phyloP scores from a whole-genome alignment of 1,284 basidiomycete species.

The Puccinia horiana region DNA sequence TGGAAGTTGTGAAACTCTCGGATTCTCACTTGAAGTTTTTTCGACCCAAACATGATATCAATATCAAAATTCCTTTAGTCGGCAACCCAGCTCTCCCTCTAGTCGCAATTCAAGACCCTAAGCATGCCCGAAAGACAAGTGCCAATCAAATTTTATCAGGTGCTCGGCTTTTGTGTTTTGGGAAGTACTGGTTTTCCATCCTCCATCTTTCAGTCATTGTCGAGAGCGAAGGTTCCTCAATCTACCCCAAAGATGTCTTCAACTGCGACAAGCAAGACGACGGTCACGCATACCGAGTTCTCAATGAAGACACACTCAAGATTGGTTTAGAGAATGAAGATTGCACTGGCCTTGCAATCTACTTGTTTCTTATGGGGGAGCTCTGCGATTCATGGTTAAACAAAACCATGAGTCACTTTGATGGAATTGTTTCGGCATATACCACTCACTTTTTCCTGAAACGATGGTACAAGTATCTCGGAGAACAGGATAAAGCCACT shows the following conservation, averaged over 20 bases:
- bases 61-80: background rate
- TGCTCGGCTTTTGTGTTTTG: background rate
- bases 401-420: background rate
- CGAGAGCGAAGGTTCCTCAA: background rate
- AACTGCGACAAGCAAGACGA: background rate
- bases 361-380: background rate
- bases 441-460: too few species aligned
- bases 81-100: background rate
- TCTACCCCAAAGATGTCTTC: background rate
- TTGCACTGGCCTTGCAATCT: background rate
- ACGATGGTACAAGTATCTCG: background rate
- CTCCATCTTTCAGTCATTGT: background rate
- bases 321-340: background rate
- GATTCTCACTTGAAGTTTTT: background rate
- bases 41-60: background rate
- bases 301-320: background rate
- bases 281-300: background rate
- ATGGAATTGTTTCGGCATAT: too few species aligned
- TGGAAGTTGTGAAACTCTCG: background rate
- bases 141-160: background rate
- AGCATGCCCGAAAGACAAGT: background rate
- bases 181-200: background rate
- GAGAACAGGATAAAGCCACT: background rate
- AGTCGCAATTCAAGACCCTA: background rate
- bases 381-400: background rate